Evolutionary conservation across 805 yeast species (phyloP).

Genomic region (Wickerhamiella azymoides): DNA sequence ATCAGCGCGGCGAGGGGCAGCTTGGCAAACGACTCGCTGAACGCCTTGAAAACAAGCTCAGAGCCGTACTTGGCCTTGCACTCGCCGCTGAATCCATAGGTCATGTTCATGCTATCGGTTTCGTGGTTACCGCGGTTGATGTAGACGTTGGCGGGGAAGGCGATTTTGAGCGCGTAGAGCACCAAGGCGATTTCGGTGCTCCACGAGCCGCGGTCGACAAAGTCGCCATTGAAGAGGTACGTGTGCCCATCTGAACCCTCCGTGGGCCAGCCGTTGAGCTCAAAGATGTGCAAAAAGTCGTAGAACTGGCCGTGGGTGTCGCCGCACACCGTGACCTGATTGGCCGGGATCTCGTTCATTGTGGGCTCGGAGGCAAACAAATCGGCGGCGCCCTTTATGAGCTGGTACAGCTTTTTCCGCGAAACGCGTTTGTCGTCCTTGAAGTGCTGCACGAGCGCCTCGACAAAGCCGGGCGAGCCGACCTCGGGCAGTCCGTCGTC

Average conservation of each 20-base stretch:
- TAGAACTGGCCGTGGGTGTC: conserved; percentile 96
- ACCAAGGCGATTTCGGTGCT: conserved; percentile 88
- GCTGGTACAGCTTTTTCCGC: conserved; percentile 70
- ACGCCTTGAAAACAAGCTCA: conserved; percentile 64
- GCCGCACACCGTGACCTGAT: conserved; percentile 75
- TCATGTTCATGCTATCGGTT: conserved; percentile 90
- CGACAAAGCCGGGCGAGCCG: conserved; percentile 40
- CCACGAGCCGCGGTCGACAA: conserved; percentile 97
- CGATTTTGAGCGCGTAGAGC: conserved; percentile 60
- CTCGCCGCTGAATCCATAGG: conserved; percentile 93
- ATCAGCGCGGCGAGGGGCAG: conserved; percentile 78
- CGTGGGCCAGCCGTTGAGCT: conserved; percentile 65
- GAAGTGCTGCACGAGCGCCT: conserved; percentile 55
- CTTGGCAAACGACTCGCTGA: conserved; percentile 71
- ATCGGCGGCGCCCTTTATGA: conserved; percentile 56
- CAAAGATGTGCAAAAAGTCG: conserved; percentile 72
- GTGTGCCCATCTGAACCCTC: conserved; percentile 44
- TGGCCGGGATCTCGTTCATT: conserved; percentile 49
- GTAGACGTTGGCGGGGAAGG: conserved; percentile 55
- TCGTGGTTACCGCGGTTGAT: conserved; percentile 95
- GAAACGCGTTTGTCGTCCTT: conserved; percentile 61
- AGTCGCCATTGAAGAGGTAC: conserved; percentile 89
- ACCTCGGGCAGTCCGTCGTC: conserved; percentile 39
- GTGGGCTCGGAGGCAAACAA: conserved; percentile 54
- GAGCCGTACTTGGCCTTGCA: conserved; percentile 73